phyloP scores from a whole-genome alignment of 164 flowering plant species.

The Nymphaea colorata region DNA sequence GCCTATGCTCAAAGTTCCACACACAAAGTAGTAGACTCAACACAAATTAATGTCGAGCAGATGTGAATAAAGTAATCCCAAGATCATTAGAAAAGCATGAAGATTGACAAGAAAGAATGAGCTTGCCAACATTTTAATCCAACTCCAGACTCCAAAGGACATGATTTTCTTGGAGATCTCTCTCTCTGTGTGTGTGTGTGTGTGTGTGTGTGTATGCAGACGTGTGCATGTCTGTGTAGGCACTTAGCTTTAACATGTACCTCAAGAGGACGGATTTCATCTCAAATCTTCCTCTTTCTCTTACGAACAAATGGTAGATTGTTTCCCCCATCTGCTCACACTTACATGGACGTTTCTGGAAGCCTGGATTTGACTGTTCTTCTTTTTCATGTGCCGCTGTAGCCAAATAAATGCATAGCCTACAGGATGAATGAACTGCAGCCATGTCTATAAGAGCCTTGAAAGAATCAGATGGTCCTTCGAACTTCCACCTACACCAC shows the following conservation, averaged over 20 bases:
- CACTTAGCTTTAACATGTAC: conserved; percentile 19
- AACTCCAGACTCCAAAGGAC: too few relatives aligned
- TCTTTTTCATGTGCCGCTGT: conserved; percentile 56
- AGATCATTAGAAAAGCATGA: too few relatives aligned
- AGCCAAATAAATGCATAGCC: conserved; percentile 90
- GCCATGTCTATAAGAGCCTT: conserved; percentile 99
- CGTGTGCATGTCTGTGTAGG: not conserved
- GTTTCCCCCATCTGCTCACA: conserved; percentile 64
- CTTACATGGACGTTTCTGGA: conserved; percentile 79
- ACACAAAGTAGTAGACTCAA: too few relatives aligned
- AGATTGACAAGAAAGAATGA: too few relatives aligned
- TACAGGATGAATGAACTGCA: conserved; percentile 96
- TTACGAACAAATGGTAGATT: conserved; percentile 66
- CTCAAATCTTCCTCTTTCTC: conserved; percentile 92
- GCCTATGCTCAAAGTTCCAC: too few relatives aligned
- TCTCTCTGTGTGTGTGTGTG: not conserved
- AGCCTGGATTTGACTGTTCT: conserved; percentile 31
- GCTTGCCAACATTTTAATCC: too few relatives aligned
- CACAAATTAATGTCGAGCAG: too few relatives aligned
- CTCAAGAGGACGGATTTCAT: conserved; percentile 85
- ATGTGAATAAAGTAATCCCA: too few relatives aligned
- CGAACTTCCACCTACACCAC: conserved; percentile 76
- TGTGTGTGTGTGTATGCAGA: not conserved
- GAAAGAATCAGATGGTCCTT: conserved; percentile 97
- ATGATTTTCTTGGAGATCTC: not conserved